These are phyloP conservation scores for Saxophila tyrrhenica DNA, from an alignment of 495 filamentous ascomycete genomes.

Conservation along the genomic window DNA sequence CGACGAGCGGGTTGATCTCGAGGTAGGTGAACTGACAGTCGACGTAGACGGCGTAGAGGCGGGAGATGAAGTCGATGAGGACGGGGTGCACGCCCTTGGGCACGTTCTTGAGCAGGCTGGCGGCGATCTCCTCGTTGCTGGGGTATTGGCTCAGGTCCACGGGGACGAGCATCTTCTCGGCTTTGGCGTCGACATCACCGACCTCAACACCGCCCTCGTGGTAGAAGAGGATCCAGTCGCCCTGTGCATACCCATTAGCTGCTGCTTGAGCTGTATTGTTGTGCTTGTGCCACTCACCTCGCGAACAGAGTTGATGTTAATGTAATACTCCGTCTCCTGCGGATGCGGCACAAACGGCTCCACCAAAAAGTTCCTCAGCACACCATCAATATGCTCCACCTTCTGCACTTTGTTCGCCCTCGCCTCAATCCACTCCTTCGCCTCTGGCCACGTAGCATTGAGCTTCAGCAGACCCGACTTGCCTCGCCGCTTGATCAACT, in stretches of 20 bases:
- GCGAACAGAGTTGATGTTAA: slow-evolving; percentile 89
- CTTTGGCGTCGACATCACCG: slow-evolving; percentile 97
- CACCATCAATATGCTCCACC: slow-evolving; percentile 84
- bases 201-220: slow-evolving; percentile 99
- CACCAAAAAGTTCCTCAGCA: slow-evolving; percentile 88
- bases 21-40: slow-evolving; percentile 99
- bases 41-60: slow-evolving; percentile 94
- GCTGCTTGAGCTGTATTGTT: neutral
- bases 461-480: slow-evolving; percentile 95
- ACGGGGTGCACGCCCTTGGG: slow-evolving; percentile 94
- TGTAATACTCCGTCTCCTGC: slow-evolving; percentile 90
- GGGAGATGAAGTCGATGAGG: slow-evolving; percentile 92
- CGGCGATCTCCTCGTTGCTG: slow-evolving; percentile 87
- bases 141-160: slow-evolving; percentile 92
- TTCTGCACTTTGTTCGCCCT: slow-evolving; percentile 80
- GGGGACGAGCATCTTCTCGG: slow-evolving; percentile 93
- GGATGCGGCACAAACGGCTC: slow-evolving; percentile 98
- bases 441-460: slow-evolving; percentile 95
- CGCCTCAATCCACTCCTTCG: slow-evolving; percentile 82
- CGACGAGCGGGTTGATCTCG: slow-evolving; percentile 98
- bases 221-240: slow-evolving; percentile 98
- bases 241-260: slow-evolving; percentile 42
- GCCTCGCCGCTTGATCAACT: slow-evolving; percentile 97
- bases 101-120: slow-evolving; percentile 76
- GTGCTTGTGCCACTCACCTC: slow-evolving; percentile 50